Base-by-base conservation (phyloP, 2,329 filamentous ascomycete genomes). In the Aspergillus latus region DNA sequence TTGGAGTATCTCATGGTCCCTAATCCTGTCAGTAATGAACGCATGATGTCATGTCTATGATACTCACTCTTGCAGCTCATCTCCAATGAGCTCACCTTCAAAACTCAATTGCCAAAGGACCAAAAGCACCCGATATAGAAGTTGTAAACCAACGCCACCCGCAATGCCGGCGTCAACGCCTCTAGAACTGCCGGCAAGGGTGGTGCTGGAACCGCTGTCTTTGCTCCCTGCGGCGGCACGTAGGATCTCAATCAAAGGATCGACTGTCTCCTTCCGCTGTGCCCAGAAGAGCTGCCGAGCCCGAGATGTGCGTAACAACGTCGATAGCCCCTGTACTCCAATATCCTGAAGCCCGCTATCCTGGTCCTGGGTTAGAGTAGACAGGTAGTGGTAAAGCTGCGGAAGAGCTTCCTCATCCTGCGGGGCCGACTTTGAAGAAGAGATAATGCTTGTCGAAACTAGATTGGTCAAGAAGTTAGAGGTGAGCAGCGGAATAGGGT, bases 21-120 rank as follows among this genome's bases (percentile, higher is more conserved):
- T 96, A 62, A 37, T 5, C 36, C 16, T 2, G 49, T 58, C 42
- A 66, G 63, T 43, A 32, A 32, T 1, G 39, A 15, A 6, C n/a
- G 8, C 11, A 52, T 44, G 13, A 29, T 48, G 29, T 40, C 45
- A 43, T 39, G 32, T 45, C 11, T 32, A 39, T 21, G 11, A n/a
- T 16, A 65, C 69, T 64, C 61, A 71, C 68, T 66, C 60, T 74
- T 97, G 90, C 56, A 99, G 80, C 42, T 93, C 92, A 57, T 88
- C 87, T 10, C 91, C 90, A 48, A 88, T 80, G 10, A 85, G 72
- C 56, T 79, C 74, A 29, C 81, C 84, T 72, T 97, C 94, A 64
- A 99, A 99, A 70, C 92, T 96, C 64, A 99, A 81, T 78, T 97
- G 92, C 94, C 94, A 99, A 57, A 99, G 79, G 10, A 96, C 92